Evolutionary conservation across 106 monocot genomes (phyloP), one percentile per base, ranked within the genome.

Genomic region (Allium cepa): DNA sequence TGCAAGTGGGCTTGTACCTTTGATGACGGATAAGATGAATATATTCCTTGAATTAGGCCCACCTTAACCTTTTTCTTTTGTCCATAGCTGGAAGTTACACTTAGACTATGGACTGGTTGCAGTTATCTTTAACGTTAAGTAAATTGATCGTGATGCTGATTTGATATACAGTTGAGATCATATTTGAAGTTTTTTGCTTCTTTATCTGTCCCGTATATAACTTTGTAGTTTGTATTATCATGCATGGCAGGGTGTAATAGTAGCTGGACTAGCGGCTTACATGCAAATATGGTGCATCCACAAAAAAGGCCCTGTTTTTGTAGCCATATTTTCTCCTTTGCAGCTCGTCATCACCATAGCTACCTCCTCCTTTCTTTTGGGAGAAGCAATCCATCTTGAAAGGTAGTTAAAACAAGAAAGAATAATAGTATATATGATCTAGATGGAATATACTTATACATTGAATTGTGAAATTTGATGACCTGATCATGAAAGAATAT

Each of bases 221-320:
- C 7, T 68, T 52, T 27, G 12, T 36, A 18, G 6, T 69, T 36
- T 63, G n/a, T 11, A 63, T 69, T 13, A 51, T 26, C 8, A 67
- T 51, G 17, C 53, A 27, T 53, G 59, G 10, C 75, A 81, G 78
- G 81, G 81, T 6, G 65, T 85, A 13, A 11, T 78, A 22, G 69
- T 81, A 4, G 65, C 57, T 1, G 81, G 71, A n/a, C 36, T 81
- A n/a, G 52, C 75, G 1, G 72, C 63, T 27, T 85, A 78, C 69
- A 45, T 85, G 59, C 85, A 81, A 56, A 26, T 73, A 4, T 85
- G 85, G 81, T 61, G 56, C 56, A 81, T 85, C 49, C 71, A 75
- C 62, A 81, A 71, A 56, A 77, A n/a, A 66, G 85, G 85, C 8
- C 81, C 78, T 1, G 78, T 85, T 9, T 75, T 85, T 45, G 56